phyloP scores from a whole-genome alignment of 768 basidiomycete genomes.

The Galerina marginata region DNA sequence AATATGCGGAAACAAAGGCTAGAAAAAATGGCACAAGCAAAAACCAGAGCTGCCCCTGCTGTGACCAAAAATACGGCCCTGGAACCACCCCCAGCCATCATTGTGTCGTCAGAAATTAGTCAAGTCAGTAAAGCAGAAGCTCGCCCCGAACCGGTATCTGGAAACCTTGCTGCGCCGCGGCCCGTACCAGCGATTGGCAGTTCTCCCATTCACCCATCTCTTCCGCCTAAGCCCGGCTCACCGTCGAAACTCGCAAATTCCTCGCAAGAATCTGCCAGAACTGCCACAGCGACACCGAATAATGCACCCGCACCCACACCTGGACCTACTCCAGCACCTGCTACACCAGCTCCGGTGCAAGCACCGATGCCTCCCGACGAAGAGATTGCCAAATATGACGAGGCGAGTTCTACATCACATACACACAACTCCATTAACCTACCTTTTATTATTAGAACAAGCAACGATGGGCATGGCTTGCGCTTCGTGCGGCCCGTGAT shows the following conservation, averaged over 20 bases:
- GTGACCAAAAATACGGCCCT: conserved; percentile 8
- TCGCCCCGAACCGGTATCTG: conserved; percentile 14
- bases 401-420: conserved; percentile 47
- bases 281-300: conserved; percentile 27
- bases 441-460: conserved; percentile 58
- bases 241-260: conserved; percentile 36
- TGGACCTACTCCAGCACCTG: conserved; percentile 28
- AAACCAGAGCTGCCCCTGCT: conserved; percentile 32
- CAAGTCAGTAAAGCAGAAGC: conserved; percentile 11
- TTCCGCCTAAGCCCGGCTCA: conserved; percentile 72
- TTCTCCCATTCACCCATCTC: conserved; percentile 67
- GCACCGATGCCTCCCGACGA: conserved; percentile 31
- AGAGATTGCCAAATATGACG: conserved; percentile 63
- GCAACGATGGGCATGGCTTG: conserved; percentile 80
- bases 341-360: conserved; percentile 28
- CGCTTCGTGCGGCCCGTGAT: conserved; percentile 77
- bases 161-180: conserved; percentile 31
- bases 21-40: conserved; percentile 35
- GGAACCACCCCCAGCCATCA: conserved; percentile 16
- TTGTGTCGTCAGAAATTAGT: conserved; percentile 19
- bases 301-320: conserved; percentile 33
- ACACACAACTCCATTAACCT: no score
- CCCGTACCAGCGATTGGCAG: conserved; percentile 33
- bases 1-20: conserved; percentile 52
- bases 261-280: conserved; percentile 27